phyloP scores from a whole-genome alignment of 257 asterid species.

The Penstemon davidsonii region DNA sequence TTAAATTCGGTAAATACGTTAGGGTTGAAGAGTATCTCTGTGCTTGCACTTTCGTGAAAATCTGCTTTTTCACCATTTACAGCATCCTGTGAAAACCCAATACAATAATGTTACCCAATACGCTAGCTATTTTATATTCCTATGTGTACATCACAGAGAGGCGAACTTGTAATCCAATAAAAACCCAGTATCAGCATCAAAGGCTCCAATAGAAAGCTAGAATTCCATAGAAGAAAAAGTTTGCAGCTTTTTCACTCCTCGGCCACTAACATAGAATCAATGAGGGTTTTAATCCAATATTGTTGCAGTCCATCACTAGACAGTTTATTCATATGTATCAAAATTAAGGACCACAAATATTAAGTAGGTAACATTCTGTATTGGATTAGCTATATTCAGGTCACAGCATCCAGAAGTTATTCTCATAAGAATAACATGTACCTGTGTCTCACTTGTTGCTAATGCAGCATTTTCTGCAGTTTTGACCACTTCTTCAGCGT shows the following conservation, averaged over 20 bases:
- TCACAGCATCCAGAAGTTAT: slow-evolving; percentile 18
- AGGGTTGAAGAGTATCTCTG: slow-evolving; percentile 76
- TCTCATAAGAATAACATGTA: slow-evolving; percentile 26
- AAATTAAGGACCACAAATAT: too few species aligned
- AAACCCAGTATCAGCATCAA: slow-evolving; percentile 4
- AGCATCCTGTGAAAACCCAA: slow-evolving; percentile 35
- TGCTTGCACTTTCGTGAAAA: slow-evolving; percentile 35
- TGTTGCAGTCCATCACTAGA: too few species aligned
- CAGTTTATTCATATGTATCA: too few species aligned
- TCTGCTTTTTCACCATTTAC: slow-evolving; percentile 39
- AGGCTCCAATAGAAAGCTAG: neutral
- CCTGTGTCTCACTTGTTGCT: slow-evolving; percentile 40
- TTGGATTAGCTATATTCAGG: neutral
- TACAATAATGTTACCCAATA: slow-evolving; percentile 1
- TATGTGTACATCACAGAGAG: neutral
- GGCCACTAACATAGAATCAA: too few species aligned
- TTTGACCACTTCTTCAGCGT: slow-evolving; percentile 35
- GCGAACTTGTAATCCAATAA: neutral
- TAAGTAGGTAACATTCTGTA: too few species aligned
- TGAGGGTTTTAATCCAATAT: too few species aligned
- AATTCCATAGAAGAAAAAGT: too few species aligned
- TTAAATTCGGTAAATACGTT: slow-evolving; percentile 85
- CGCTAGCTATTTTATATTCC: neutral
- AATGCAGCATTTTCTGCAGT: slow-evolving; percentile 35
- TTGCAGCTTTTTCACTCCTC: too few species aligned